Base-by-base conservation (phyloP, 495 filamentous ascomycete genomes). In the Patellaria atrata region DNA sequence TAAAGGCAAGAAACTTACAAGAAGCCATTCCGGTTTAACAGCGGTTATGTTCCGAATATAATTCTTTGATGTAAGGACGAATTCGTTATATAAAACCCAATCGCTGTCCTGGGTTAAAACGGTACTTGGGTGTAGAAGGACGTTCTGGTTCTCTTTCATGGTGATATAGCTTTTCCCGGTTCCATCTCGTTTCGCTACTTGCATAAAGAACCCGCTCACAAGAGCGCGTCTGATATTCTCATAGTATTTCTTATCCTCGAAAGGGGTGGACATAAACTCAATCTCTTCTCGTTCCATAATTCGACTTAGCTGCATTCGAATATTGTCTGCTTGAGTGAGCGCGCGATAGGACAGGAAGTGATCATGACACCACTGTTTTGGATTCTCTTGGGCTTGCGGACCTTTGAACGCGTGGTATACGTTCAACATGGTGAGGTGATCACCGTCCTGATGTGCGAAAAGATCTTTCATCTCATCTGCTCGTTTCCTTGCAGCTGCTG, bases 141-240 rank as follows among this genome's bases (percentile, higher is more conserved):
- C 89, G 33, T 69, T 78, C 63, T 83, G 70, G 46, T 96, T 76
- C 48, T 96, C 91, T 59, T 96, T 96, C 44, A 99, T 76, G 5
- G 89, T 99, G 35, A 75, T 70, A 60, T 99, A 99, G 22, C 69
- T 71, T 68, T 92, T 94, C 44, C 73, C 73, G 27, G 57, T 66
- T 22, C 62, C 59, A 38, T 92, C 81, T 45, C 75, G 79, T 72
- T 85, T 94, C 25, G 89, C 89, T n/a, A 96, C 79, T 52, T 99
- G 91, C 89, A 99, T 99, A 66, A 99, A 99, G 64, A 96, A 99
- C 14, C 89, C 89, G 1, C 83, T 72, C 10, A 93, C 78, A n/a
- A 99, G 66, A 7, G 89, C 89, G 11, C 82, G 76, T 14, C 84
- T 79, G 50, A 99, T 96, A 51, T 99, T 99, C 57, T 71, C 83